Evolutionary conservation across 2,329 filamentous ascomycete species (phyloP).

Genomic region (Colletotrichum sidae): DNA sequence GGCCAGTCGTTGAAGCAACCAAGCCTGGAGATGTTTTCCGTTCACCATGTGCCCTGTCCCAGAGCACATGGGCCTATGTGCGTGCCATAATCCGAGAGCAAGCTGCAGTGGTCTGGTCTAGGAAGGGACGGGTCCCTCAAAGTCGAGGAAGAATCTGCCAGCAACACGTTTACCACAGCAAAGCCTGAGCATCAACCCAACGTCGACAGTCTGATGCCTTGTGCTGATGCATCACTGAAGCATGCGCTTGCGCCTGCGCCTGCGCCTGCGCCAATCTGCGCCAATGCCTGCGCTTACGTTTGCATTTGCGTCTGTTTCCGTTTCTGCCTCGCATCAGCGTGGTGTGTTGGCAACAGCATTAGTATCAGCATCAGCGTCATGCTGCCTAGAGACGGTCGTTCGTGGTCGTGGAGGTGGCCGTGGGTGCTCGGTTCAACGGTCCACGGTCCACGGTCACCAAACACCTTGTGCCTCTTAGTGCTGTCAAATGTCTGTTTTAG

Average conservation of each 20-base stretch:
- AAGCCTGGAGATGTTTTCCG: not conserved
- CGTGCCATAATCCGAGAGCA: slow-evolving; percentile 10
- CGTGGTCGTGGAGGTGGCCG: no score
- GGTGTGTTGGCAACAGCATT: slow-evolving; percentile 1
- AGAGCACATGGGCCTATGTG: slow-evolving; percentile 9
- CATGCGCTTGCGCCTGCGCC: slow-evolving; percentile 10
- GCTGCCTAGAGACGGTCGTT: no score
- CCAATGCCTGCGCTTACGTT: slow-evolving; percentile 1
- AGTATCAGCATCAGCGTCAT: no score
- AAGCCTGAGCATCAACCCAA: slow-evolving; percentile 9
- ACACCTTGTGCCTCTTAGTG: slow-evolving; percentile 23
- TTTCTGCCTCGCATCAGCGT: slow-evolving; percentile 14
- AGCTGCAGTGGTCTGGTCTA: slow-evolving; percentile 11
- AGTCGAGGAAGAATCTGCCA: not conserved
- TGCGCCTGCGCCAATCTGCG: not conserved
- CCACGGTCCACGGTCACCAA: slow-evolving; percentile 14
- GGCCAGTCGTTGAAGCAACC: slow-evolving; percentile 5
- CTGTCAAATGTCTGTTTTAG: slow-evolving; percentile 30
- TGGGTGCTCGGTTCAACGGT: slow-evolving; percentile 6
- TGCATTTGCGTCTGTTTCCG: slow-evolving; percentile 12
- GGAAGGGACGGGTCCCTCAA: slow-evolving; percentile 9
- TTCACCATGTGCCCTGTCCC: not conserved
- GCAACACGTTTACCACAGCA: slow-evolving; percentile 29
- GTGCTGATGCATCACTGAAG: not conserved
- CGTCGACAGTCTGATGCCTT: not conserved